Conservation (phyloP, 2,329 filamentous ascomycete genomes). For the Trichoderma gracile region DNA sequence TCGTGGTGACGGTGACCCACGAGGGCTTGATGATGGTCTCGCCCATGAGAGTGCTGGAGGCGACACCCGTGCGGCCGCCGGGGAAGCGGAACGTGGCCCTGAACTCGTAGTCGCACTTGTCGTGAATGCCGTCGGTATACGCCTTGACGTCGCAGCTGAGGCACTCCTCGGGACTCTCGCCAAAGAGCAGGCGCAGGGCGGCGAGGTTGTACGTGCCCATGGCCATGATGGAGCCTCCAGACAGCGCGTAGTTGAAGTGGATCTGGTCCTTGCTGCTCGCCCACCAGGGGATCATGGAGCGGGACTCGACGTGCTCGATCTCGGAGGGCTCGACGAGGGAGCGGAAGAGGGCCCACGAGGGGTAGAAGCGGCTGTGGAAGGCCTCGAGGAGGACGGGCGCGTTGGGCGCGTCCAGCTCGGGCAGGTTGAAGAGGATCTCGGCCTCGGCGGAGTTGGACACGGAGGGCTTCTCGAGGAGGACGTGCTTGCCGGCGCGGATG, state of each 20-base stretch:
- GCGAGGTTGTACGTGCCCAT: conserved; percentile 45
- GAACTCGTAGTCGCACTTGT: conserved; percentile 40
- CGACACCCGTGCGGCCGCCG: conserved; percentile 41
- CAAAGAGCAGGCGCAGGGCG: conserved; percentile 43
- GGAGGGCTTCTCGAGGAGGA: conserved; percentile 24
- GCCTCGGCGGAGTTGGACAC: conserved; percentile 35
- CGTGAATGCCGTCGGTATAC: conserved; percentile 35
- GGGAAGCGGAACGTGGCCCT: conserved; percentile 43
- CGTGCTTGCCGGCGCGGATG: conserved; percentile 49
- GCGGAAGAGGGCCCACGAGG: conserved; percentile 48
- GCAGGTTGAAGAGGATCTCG: conserved; percentile 44
- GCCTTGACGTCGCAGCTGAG: conserved; percentile 34
- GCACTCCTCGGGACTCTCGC: conserved; percentile 43
- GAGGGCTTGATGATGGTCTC: conserved; percentile 17
- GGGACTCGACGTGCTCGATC: conserved; percentile 40
- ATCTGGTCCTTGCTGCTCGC: conserved; percentile 44
- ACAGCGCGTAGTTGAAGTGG: conserved; percentile 45
- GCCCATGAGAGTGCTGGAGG: conserved; percentile 34
- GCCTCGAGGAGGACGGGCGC: conserved; percentile 55
- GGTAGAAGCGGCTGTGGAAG: conserved; percentile 54
- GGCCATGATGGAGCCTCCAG: conserved; percentile 46
- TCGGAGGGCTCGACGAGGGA: conserved; percentile 41
- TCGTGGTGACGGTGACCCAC: conserved; percentile 11
- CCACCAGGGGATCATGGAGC: conserved; percentile 36
- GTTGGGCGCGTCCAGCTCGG: conserved; percentile 36